Percentiles rank a stretch among this genome's conserved stretches.
These are phyloP conservation scores for Pseudotsuga menziesii DNA, from an alignment of 75 land plant species.

Conservation along the genomic window DNA sequence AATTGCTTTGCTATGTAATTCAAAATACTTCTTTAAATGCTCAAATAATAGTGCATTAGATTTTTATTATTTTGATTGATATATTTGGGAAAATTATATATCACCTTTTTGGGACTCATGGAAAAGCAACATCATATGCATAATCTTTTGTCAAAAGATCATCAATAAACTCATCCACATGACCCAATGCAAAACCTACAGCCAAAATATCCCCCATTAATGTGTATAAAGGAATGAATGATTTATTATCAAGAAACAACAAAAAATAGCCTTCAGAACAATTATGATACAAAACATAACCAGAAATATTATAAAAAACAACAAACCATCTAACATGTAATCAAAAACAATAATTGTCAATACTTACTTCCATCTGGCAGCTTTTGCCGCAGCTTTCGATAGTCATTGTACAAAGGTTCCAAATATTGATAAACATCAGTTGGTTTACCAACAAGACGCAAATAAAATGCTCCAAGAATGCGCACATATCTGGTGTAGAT, in stretches of 20 bases:
- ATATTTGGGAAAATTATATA: no score
- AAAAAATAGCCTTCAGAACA: no score
- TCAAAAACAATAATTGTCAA: no score
- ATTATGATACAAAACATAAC: no score
- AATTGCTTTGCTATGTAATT: no score
- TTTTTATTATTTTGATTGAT: no score
- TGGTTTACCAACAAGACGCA: slow-evolving; percentile 88
- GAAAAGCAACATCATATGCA: slow-evolving; percentile 93
- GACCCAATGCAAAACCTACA: slow-evolving; percentile 73
- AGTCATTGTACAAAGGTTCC: slow-evolving; percentile 97
- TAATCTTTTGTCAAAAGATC: slow-evolving; percentile 89
- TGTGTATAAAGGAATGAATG: no score
- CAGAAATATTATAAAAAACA: no score
- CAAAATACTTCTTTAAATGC: no score
- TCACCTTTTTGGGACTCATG: slow-evolving; percentile 92
- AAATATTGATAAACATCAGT: slow-evolving; percentile 90
- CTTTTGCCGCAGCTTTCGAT: slow-evolving; percentile 72
- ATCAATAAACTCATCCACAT: slow-evolving; percentile 98
- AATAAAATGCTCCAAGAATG: slow-evolving; percentile 88
- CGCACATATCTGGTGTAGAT: slow-evolving; percentile 37
- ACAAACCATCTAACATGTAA: no score
- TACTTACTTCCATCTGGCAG: slow-evolving; percentile 59
- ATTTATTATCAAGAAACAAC: no score
- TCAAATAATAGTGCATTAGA: no score
- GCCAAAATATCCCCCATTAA: slow-evolving; percentile 15